Base-by-base conservation (phyloP, 805 yeast species). In the Lipomyces sp. region DNA sequence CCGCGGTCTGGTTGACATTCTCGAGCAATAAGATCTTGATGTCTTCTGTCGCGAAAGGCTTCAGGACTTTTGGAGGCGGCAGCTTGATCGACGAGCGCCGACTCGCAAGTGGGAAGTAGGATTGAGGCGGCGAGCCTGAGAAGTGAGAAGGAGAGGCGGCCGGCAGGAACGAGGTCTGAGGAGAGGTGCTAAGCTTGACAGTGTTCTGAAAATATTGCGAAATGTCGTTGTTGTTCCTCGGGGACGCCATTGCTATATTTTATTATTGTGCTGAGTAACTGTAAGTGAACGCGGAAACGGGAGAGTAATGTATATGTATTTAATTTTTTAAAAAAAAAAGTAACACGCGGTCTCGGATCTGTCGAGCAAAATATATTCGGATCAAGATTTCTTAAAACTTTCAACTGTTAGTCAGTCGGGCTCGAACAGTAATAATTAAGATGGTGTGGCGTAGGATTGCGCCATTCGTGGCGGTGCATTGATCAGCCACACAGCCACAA, bases 31-130 rank as follows among this genome's bases (percentile, higher is more conserved):
- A 82, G 69, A 95, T 90, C 82, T 93, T 94, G 81, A 94, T 89
- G 77, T 95, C 99, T 70, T 95, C 97, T 64, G 97, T 90, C 71
- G 94, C 88, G 78, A 94, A 95, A 29, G 99, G 99, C 81, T 94
- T 95, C 76, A 95, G 84, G 37, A 89, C 84, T 80, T 90, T 91
- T 59, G 69, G 61, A 15, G 63, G 62, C 13, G 72, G 64, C 24
- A 45, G 42, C 62, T 59, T 58, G 60, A 66, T 63, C 35, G 71
- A 68, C 29, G 71, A 57, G 57, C 71, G 65, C 32, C 71, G 61
- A 37, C 51, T 32, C 18, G 53, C 42, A 11, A 24, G 39, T 11
- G 68, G 53, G 62, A 65, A 63, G 67, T 63, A 68, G n/a, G 69
- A 68, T 58, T 60, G 37, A 13, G 69, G 71, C 51, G 71, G 71